Evolutionary conservation across 2,329 filamentous ascomycete species (phyloP).

Genomic region (Cladosporium cucumerinum): DNA sequence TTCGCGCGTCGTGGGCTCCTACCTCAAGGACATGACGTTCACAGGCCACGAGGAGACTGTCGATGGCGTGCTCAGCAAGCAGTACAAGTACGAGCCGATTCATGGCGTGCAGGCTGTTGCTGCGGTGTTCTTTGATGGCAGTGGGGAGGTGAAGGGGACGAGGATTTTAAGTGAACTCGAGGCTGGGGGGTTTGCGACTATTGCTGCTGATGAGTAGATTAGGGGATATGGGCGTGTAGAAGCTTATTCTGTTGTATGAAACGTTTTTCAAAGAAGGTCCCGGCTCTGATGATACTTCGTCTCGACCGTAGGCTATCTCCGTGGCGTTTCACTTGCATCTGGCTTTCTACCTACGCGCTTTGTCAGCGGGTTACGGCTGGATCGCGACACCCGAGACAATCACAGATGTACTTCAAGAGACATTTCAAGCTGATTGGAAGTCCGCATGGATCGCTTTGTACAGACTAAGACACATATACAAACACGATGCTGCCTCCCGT

Average conservation of each 20-base stretch:
- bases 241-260: neutral
- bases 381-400: too few species aligned
- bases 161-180: conserved; percentile 23
- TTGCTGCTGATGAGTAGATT: conserved; percentile 2
- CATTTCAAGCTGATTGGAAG: neutral
- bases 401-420: too few species aligned
- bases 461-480: neutral
- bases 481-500: neutral
- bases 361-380: too few species aligned
- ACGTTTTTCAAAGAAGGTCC: neutral
- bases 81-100: conserved; percentile 29
- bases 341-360: too few species aligned
- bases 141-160: conserved; percentile 21
- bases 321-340: too few species aligned
- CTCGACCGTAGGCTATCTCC: neutral
- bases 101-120: conserved; percentile 25
- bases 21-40: conserved; percentile 57
- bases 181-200: conserved; percentile 10
- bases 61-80: conserved; percentile 20
- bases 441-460: neutral
- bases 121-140: conserved; percentile 22
- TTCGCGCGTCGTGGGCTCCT: conserved; percentile 57
- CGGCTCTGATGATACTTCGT: neutral
- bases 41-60: conserved; percentile 36
- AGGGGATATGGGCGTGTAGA: too few species aligned